Evolutionary conservation across 306 rosid species (phyloP).

Genomic region (Notholithocarpus densiflorus): DNA sequence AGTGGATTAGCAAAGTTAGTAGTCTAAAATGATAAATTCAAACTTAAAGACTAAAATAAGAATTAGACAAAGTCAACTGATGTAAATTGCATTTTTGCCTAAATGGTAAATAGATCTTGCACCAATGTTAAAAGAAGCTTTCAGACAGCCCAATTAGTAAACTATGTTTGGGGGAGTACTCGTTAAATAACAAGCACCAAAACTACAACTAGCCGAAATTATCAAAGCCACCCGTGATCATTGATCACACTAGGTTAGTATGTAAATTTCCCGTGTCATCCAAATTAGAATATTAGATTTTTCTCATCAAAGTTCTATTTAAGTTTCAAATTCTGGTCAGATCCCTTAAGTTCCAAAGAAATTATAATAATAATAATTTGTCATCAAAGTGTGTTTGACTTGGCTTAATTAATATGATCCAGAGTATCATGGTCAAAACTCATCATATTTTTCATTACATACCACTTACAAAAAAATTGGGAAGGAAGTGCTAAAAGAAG

Average conservation of each 20-base stretch:
- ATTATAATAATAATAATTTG: background rate
- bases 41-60: too few relatives aligned
- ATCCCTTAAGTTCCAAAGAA: background rate
- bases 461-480: background rate
- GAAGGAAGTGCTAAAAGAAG: background rate
- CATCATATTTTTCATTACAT: background rate
- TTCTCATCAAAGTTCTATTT: background rate
- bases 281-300: background rate
- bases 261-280: background rate
- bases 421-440: background rate
- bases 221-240: background rate
- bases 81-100: too few relatives aligned
- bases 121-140: background rate
- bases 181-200: background rate
- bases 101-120: too few relatives aligned
- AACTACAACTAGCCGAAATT: background rate
- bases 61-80: too few relatives aligned
- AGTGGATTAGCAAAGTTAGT: too few relatives aligned
- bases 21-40: too few relatives aligned
- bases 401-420: background rate
- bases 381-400: background rate
- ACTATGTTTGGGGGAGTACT: background rate
- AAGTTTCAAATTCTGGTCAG: background rate
- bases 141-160: background rate
- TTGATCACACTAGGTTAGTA: background rate